Evolutionary conservation across 2,329 filamentous ascomycete species (phyloP).

Genomic region (Macrophomina pseudophaseolina): DNA sequence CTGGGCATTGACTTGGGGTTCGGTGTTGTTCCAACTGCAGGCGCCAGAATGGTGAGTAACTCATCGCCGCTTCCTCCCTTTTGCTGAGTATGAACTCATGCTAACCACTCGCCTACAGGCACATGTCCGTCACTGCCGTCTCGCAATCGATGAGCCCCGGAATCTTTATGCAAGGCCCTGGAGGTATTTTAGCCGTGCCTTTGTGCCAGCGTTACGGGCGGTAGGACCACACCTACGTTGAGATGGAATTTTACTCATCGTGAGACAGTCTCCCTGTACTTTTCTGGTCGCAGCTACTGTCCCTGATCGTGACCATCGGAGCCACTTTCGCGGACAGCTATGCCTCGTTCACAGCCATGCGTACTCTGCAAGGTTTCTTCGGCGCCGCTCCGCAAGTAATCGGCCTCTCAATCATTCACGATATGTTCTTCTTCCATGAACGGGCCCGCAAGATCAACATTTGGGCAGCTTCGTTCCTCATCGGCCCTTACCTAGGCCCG

Average conservation of each 20-base stretch:
- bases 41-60: slow-evolving; percentile 25
- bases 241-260: neutral
- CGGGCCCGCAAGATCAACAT: slow-evolving; percentile 41
- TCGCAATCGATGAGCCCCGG: slow-evolving; percentile 47
- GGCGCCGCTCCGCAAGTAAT: slow-evolving; percentile 36
- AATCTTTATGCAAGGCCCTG: slow-evolving; percentile 30
- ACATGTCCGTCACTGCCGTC: slow-evolving; percentile 39
- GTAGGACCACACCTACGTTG: slow-evolving; percentile 30
- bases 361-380: slow-evolving; percentile 37
- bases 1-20: slow-evolving; percentile 32
- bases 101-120: slow-evolving; percentile 33
- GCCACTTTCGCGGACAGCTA: slow-evolving; percentile 31
- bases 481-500: slow-evolving; percentile 40
- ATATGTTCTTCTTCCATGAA: slow-evolving; percentile 48
- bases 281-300: slow-evolving; percentile 37
- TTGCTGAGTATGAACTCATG: neutral
- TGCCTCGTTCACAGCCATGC: slow-evolving; percentile 34
- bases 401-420: slow-evolving; percentile 39
- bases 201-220: slow-evolving; percentile 48
- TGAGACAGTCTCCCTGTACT: slow-evolving; percentile 35
- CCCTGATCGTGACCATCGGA: slow-evolving; percentile 31
- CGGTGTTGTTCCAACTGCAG: slow-evolving; percentile 28
- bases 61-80: neutral
- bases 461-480: slow-evolving; percentile 29
- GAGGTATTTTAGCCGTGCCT: slow-evolving; percentile 35